Evolutionary conservation across 164 flowering plant species (phyloP).

Genomic region (Liquidambar formosana): DNA sequence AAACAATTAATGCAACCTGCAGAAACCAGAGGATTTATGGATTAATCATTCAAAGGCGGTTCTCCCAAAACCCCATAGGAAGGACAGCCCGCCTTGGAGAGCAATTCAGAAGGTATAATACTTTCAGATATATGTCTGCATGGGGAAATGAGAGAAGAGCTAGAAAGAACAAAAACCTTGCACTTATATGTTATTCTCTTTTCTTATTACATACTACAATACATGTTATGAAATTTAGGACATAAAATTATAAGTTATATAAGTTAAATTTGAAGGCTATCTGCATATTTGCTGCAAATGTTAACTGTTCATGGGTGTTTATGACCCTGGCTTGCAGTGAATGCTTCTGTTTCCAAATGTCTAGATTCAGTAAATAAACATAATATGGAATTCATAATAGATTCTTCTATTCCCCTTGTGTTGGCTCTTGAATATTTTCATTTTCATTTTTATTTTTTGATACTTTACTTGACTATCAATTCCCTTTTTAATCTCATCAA

Average conservation of each 20-base stretch:
- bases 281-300: no score
- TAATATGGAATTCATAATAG: background rate
- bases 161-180: no score
- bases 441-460: background rate
- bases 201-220: no score
- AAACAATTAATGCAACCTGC: constrained; percentile 10
- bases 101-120: constrained; percentile 81
- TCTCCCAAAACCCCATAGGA: constrained; percentile 90
- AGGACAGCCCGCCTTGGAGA: constrained; percentile 69
- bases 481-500: background rate
- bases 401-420: background rate
- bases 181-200: no score
- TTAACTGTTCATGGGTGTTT: no score
- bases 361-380: background rate
- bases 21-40: constrained; percentile 99
- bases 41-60: constrained; percentile 78
- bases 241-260: no score
- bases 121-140: background rate
- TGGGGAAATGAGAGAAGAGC: no score
- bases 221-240: no score
- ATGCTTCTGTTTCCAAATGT: background rate
- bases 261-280: no score
- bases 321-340: background rate
- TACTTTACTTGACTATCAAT: background rate
- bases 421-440: background rate